Evolutionary conservation across 1,284 basidiomycete species (phyloP).

Genomic region (Xerocomus subilludens): DNA sequence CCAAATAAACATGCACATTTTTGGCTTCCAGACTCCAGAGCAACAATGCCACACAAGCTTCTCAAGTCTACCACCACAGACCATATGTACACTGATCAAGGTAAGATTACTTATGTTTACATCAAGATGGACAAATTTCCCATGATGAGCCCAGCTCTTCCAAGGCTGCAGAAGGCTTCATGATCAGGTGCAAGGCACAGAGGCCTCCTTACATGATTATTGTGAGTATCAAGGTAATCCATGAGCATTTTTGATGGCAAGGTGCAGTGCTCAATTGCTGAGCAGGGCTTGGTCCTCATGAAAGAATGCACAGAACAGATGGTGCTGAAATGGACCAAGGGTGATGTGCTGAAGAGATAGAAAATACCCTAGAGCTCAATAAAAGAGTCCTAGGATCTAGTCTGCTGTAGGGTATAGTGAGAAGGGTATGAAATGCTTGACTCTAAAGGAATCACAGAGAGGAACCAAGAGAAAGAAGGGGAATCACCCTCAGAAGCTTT

Average conservation of each 20-base stretch:
- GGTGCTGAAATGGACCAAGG: constrained; percentile 55
- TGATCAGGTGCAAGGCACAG: constrained; percentile 63
- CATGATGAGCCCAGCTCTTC: constrained; percentile 92
- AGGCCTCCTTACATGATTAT: constrained; percentile 80
- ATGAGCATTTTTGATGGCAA: constrained; percentile 1
- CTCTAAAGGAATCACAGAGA: too few relatives aligned
- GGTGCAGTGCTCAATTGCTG: constrained; percentile 83
- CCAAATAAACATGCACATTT: constrained; percentile 84
- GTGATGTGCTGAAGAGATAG: too few relatives aligned
- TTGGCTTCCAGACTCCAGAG: constrained; percentile 76
- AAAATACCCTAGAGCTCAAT: too few relatives aligned
- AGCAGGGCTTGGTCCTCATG: constrained; percentile 89
- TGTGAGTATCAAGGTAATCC: constrained; percentile 58
- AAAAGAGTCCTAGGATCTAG: too few relatives aligned
- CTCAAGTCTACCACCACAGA: constrained; percentile 74
- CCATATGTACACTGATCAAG: constrained; percentile 87
- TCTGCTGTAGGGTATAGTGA: too few relatives aligned
- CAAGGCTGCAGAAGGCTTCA: constrained; percentile 75
- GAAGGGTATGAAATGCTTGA: too few relatives aligned
- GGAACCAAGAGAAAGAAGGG: too few relatives aligned
- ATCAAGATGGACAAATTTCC: constrained; percentile 90
- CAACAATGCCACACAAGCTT: constrained; percentile 69
- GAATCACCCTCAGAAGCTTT: too few relatives aligned
- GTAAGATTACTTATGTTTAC: constrained; percentile 87
- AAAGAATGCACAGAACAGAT: constrained; percentile 63